phyloP scores from a whole-genome alignment of 192 early-diverging fungal species.

The Linnemannia zychae region DNA sequence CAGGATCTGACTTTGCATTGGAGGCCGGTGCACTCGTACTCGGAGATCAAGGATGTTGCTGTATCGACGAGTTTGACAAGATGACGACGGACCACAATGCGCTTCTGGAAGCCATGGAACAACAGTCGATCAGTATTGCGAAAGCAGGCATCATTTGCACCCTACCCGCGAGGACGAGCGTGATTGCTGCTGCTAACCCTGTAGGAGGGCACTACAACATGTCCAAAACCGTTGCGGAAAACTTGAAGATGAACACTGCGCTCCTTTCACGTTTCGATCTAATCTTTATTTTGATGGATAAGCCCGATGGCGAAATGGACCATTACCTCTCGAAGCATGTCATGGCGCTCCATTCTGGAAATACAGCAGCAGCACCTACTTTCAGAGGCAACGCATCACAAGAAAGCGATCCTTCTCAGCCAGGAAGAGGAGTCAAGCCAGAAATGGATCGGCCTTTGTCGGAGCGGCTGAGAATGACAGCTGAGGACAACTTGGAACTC shows the following conservation, averaged over 20 bases:
- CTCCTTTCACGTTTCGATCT: constrained; percentile 87
- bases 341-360: constrained; percentile 76
- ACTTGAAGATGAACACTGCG: constrained; percentile 81
- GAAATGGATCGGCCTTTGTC: constrained; percentile 32
- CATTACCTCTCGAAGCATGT: constrained; percentile 84
- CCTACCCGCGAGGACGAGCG: constrained; percentile 84
- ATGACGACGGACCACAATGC: constrained; percentile 85
- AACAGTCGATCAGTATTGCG: constrained; percentile 88
- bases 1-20: constrained; percentile 37
- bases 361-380: not conserved
- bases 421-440: constrained; percentile 6
- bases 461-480: constrained; percentile 61
- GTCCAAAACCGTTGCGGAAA: constrained; percentile 85
- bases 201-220: constrained; percentile 91
- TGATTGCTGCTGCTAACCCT: constrained; percentile 92
- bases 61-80: constrained; percentile 95
- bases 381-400: constrained; percentile 22
- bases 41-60: constrained; percentile 89
- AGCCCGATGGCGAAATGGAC: constrained; percentile 85
- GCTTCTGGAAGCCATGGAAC: constrained; percentile 89
- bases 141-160: constrained; percentile 90
- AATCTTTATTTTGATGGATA: constrained; percentile 86
- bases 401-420: constrained; percentile 7
- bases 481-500: constrained; percentile 68
- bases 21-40: constrained; percentile 82